Base-by-base conservation (phyloP, 805 yeast species). In the Kodamaea jinghongensis region DNA sequence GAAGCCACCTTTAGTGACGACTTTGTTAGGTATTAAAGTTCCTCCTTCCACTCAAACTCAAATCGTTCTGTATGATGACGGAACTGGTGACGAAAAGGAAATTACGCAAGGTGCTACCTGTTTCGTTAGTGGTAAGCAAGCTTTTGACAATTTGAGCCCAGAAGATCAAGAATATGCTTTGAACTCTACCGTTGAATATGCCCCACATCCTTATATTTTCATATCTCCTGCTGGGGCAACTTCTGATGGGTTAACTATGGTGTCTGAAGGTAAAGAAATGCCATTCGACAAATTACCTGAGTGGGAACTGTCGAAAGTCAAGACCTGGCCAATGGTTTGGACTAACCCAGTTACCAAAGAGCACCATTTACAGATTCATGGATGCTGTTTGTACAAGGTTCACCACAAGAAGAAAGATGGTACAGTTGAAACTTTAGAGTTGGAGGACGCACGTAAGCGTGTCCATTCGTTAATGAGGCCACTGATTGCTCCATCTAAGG, bases 161-260 rank as follows among this genome's bases (percentile, higher is more conserved):
- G 86, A 82, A 55, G 93, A 87, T 45, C 77, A 87, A 61, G 67
- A 83, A 45, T 73, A 80, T 48, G 96, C 90, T 2, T 70, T 86
- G 44, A 72, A 75, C 55, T 83, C 95, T n/a, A 80, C 79, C 3
- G 91, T 88, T 15, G 86, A 81, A 33, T 88, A 88, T 59, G 95
- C 96, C 12, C 96, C 96, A 28, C 96, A 88, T 60, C 96, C 96
- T 31, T 88, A 87, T 63, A 88, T 88, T 43, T 86, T 75, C 61
- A 88, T 88, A 46, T 78, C 87, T 4, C 79, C 83, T 10, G 87
- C 95, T 27, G 76, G 71, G 43, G 96, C 96, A 29, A 84, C 93
- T 7, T 75, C 82, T 25, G 95, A 87, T 60, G 96, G 96, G 4
- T 72, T 88, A 44, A 84, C 95, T 2, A 88, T 88, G 82, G 86